Evolutionary conservation across 169 alveolate genomes (phyloP).

Genomic region (Theileria equi): DNA sequence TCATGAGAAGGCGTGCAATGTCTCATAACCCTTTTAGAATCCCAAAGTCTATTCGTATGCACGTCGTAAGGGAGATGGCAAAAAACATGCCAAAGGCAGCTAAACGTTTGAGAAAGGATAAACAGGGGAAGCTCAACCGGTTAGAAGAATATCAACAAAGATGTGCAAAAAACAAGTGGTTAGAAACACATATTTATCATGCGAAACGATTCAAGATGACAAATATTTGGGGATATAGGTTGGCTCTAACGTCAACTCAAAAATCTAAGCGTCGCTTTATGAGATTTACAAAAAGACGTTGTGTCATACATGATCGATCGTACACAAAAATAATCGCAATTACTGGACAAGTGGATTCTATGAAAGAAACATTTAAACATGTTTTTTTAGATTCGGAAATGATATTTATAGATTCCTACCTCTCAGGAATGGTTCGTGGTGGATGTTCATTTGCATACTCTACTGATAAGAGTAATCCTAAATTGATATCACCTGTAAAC

Average conservation of each 20-base stretch:
- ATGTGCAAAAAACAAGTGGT: constrained; percentile 80
- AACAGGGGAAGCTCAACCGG: constrained; percentile 59
- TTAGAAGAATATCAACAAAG: constrained; percentile 68
- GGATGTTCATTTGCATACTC: constrained; percentile 31
- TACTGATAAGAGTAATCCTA: neutral
- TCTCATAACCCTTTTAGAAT: constrained; percentile 91
- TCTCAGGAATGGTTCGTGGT: constrained; percentile 13
- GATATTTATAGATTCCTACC: constrained; percentile 22
- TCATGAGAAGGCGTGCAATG: constrained; percentile 90
- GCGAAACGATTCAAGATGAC: constrained; percentile 89
- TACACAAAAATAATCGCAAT: constrained; percentile 33
- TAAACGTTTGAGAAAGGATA: constrained; percentile 51
- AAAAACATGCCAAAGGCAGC: constrained; percentile 69
- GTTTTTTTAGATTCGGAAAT: constrained; percentile 34
- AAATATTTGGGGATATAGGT: constrained; percentile 83
- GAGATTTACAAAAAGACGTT: constrained; percentile 17
- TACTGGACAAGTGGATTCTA: constrained; percentile 17
- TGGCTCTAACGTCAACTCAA: constrained; percentile 69
- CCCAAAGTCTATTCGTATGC: constrained; percentile 80
- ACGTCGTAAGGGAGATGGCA: constrained; percentile 69
- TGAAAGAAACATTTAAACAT: constrained; percentile 12
- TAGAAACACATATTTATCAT: constrained; percentile 90
- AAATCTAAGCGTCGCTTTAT: constrained; percentile 44
- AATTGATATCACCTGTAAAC: constrained; percentile 41
- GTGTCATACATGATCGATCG: constrained; percentile 53